Percentiles rank a stretch among this genome's conserved stretches.
Conservation (phyloP, 768 basidiomycete genomes). For the Calocybe cyanea region DNA sequence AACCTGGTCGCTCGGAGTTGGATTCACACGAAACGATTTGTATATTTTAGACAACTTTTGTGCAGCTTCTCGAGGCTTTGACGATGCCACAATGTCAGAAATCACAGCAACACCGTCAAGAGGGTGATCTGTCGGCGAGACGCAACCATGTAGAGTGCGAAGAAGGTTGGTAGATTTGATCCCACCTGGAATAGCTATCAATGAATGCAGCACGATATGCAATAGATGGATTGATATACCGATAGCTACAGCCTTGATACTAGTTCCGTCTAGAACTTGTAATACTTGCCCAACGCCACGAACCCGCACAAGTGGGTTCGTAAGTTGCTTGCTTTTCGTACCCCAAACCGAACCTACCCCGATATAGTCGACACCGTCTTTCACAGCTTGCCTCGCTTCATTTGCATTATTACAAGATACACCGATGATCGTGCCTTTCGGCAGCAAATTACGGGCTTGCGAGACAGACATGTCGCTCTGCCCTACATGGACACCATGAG, state of each 20-base stretch:
- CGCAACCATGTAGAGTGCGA: conserved; percentile 69
- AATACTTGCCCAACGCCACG: conserved; percentile 69
- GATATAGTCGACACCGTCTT: conserved; percentile 75
- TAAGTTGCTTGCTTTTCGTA: conserved; percentile 76
- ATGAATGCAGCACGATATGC: not conserved
- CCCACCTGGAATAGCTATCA: conserved; percentile 53
- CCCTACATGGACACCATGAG: conserved; percentile 84
- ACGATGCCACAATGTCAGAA: conserved; percentile 76
- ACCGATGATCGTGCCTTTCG: conserved; percentile 69
- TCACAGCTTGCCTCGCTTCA: conserved; percentile 60
- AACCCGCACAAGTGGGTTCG: conserved; percentile 63
- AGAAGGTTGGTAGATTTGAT: conserved; percentile 78
- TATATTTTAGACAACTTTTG: conserved; percentile 39
- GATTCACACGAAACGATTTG: conserved; percentile 34
- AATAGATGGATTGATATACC: conserved; percentile 44
- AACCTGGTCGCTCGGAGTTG: conserved; percentile 3
- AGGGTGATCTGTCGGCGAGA: conserved; percentile 49
- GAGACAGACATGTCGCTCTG: conserved; percentile 80
- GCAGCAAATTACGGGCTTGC: conserved; percentile 65
- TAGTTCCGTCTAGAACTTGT: conserved; percentile 56
- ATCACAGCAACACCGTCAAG: conserved; percentile 88
- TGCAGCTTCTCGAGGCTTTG: conserved; percentile 50
- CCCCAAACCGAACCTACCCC: conserved; percentile 85
- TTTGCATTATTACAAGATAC: conserved; percentile 69
- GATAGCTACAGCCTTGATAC: conserved; percentile 76